Evolutionary conservation across 2,329 filamentous ascomycete species (phyloP), one percentile per base, ranked within the genome.

Genomic region (Dryadomyces sulphureus): DNA sequence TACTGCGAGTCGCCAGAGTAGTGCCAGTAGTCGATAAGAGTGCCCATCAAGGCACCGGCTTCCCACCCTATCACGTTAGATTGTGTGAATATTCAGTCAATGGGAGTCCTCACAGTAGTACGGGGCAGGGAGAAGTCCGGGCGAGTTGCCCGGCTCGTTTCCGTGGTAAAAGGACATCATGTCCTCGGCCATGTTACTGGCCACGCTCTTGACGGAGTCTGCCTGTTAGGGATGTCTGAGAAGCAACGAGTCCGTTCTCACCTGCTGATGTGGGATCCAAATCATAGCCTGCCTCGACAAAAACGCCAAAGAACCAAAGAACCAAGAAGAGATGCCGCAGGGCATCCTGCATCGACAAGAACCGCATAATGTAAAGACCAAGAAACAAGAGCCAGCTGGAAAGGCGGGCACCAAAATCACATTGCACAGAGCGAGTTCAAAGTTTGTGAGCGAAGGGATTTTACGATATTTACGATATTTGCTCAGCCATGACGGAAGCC

Each of bases 11-110:
- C 81, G 16, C 77, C 79, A 0, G 81, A 85, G 46, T 78, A 70
- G 52, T 73, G 72, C 77, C 79, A 84, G 61, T 87, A 87, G 59
- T 86, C 79, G 46, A 87, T 63, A 52, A 86, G 59, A 2, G 77
- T 73, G 45, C 81, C 77, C 54, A 86, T 84, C 70, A 88, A 72
- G 45, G 78, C 76, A 19, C 79, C 77, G 0, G 78, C 77, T 60
- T 85, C 80, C 82, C 82, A 88, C 82, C 68, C 80, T 66, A 65
- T 55, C 11, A n/a, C 67, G 45, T 22, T 12, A 32, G 30, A 12
- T 4, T 3, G 20, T 17, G 34, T 39, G 62, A 55, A 3, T 7
- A 21, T n/a, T 8, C 22, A 7, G 2, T 5, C 17, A 7, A 17
- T 7, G 7, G 3, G 62, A 7, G 16, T 8, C 61, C 62, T 67